Conservation (phyloP, 345 rosid species). For the Alliaria petiolata region DNA sequence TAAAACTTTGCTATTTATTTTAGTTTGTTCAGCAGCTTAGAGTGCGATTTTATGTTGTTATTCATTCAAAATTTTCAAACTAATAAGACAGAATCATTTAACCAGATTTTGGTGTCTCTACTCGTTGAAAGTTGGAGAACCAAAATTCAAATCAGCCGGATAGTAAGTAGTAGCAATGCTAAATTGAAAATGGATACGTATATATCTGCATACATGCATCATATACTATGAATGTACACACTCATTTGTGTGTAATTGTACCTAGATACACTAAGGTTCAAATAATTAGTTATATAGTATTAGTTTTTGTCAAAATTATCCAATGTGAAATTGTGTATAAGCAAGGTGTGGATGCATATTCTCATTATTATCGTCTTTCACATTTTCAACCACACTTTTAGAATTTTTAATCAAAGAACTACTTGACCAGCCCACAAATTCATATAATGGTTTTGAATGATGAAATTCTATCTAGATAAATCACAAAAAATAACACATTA, state of each 20-base stretch:
- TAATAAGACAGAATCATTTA: background rate
- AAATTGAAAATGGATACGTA: too few species aligned
- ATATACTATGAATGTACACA: background rate
- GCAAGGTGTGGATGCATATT: background rate
- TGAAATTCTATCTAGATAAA: background rate
- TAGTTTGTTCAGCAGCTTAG: too few species aligned
- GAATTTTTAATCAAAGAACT: background rate
- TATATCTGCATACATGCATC: too few species aligned
- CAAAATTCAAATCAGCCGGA: too few species aligned
- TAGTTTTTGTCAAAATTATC: background rate
- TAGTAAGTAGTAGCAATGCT: too few species aligned
- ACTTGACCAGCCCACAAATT: constrained; percentile 16
- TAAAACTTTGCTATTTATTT: too few species aligned
- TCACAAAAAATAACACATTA: background rate
- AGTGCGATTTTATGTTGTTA: too few species aligned
- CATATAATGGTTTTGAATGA: background rate
- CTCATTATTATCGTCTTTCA: background rate
- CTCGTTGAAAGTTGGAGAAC: too few species aligned
- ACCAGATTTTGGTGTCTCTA: too few species aligned
- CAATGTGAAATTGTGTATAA: background rate
- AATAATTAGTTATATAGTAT: background rate
- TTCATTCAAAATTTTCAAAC: background rate
- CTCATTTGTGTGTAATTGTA: background rate
- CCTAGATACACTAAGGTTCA: constrained; percentile 1
- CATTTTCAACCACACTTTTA: background rate